Evolutionary conservation across 2,329 filamentous ascomycete genomes (phyloP).

Genomic region (Kalmusia sp.): DNA sequence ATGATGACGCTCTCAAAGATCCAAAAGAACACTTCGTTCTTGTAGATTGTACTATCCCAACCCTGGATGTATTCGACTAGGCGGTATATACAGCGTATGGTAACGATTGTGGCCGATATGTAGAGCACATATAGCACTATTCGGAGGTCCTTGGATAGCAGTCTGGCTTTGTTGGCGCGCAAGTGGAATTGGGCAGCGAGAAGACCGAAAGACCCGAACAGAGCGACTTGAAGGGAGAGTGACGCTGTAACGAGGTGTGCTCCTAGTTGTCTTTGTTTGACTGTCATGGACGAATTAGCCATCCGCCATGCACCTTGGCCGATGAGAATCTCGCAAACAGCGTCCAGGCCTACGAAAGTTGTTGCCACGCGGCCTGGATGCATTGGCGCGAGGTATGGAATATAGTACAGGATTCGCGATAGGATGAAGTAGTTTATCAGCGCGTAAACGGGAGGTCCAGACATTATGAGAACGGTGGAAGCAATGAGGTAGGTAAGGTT

Average conservation of each 20-base stretch:
- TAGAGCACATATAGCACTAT: slow-evolving; percentile 57
- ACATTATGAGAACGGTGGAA: slow-evolving; percentile 50
- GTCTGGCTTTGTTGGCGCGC: slow-evolving; percentile 46
- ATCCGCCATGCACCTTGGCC: slow-evolving; percentile 58
- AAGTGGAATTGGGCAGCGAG: slow-evolving; percentile 56
- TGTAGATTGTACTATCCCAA: slow-evolving; percentile 45
- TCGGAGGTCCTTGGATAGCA: slow-evolving; percentile 54
- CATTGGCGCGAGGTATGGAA: slow-evolving; percentile 65
- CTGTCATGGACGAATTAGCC: slow-evolving; percentile 48
- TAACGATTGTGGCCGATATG: slow-evolving; percentile 55
- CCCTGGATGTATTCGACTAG: slow-evolving; percentile 58
- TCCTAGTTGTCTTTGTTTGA: slow-evolving; percentile 50
- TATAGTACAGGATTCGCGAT: slow-evolving; percentile 66
- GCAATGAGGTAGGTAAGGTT: slow-evolving; percentile 51
- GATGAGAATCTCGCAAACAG: slow-evolving; percentile 59
- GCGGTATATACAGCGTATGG: slow-evolving; percentile 59
- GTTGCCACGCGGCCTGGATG: slow-evolving; percentile 67
- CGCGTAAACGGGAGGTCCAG: slow-evolving; percentile 63
- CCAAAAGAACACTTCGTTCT: slow-evolving; percentile 62
- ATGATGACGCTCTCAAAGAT: slow-evolving; percentile 62
- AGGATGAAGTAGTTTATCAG: slow-evolving; percentile 69
- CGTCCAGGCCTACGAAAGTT: slow-evolving; percentile 62
- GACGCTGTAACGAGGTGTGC: slow-evolving; percentile 57
- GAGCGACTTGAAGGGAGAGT: slow-evolving; percentile 57
- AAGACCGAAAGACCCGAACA: slow-evolving; percentile 58